Conservation (phyloP, 495 filamentous ascomycete genomes). For the Podospora tetraspora region DNA sequence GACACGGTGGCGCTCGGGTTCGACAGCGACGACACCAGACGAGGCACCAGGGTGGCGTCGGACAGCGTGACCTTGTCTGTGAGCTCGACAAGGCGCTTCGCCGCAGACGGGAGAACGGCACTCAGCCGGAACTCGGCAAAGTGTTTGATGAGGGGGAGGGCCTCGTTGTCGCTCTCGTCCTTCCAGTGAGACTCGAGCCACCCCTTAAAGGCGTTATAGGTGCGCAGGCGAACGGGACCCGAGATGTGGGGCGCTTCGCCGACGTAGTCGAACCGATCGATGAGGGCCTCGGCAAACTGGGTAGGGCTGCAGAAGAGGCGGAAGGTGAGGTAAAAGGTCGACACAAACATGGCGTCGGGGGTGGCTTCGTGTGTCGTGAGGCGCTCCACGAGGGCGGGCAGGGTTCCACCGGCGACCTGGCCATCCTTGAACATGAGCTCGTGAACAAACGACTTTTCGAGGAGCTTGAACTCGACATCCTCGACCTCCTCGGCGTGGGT, state of each 20-base stretch:
- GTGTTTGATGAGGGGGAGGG: slow-evolving; percentile 64
- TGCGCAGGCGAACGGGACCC: slow-evolving; percentile 75
- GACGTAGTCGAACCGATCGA: slow-evolving; percentile 89
- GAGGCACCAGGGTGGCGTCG: slow-evolving; percentile 74
- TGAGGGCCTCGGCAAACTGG: slow-evolving; percentile 72
- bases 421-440: slow-evolving; percentile 91
- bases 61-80: slow-evolving; percentile 74
- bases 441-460: slow-evolving; percentile 82
- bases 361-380: slow-evolving; percentile 91
- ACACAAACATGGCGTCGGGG: slow-evolving; percentile 87
- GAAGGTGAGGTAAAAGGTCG: slow-evolving; percentile 96
- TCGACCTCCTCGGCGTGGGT: slow-evolving; percentile 67
- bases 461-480: slow-evolving; percentile 70
- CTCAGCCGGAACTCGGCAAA: slow-evolving; percentile 74
- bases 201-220: slow-evolving; percentile 94
- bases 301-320: slow-evolving; percentile 83
- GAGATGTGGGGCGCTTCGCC: slow-evolving; percentile 67
- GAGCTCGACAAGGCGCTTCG: slow-evolving; percentile 70
- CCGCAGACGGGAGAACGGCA: slow-evolving; percentile 64
- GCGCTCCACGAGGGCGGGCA: slow-evolving; percentile 86
- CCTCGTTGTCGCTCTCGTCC: slow-evolving; percentile 66
- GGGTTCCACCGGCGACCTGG: slow-evolving; percentile 85
- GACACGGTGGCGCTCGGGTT: slow-evolving; percentile 75
- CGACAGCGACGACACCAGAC: slow-evolving; percentile 79
- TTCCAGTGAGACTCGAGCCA: slow-evolving; percentile 98